Conservation (phyloP, 1,139 yeast genomes). For the Pichia cactophila region DNA sequence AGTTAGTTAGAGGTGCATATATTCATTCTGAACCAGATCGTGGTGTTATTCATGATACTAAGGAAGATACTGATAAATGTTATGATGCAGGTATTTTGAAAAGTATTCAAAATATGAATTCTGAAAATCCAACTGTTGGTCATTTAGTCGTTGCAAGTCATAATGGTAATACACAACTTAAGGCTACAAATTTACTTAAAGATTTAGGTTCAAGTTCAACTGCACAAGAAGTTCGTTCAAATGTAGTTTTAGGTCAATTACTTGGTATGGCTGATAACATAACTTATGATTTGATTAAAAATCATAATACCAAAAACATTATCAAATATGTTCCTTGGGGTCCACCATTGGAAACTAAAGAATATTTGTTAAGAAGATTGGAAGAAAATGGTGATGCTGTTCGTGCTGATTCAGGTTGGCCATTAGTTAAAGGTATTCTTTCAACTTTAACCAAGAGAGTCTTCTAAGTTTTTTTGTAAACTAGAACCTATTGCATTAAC, state of each 20-base stretch:
- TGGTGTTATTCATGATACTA: slow-evolving; percentile 63
- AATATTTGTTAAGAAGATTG: slow-evolving; percentile 79
- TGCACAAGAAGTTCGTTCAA: slow-evolving; percentile 35
- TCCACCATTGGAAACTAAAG: slow-evolving; percentile 90
- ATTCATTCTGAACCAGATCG: slow-evolving; percentile 82
- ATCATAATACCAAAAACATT: slow-evolving; percentile 62
- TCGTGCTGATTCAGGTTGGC: slow-evolving; percentile 79
- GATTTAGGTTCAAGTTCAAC: slow-evolving; percentile 6
- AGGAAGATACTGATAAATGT: slow-evolving; percentile 67
- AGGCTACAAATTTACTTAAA: slow-evolving; percentile 53
- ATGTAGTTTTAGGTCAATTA: slow-evolving; percentile 82
- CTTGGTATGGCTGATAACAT: slow-evolving; percentile 94
- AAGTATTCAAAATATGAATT: slow-evolving; percentile 55
- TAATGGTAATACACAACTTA: slow-evolving; percentile 68
- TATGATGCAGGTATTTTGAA: slow-evolving; percentile 65
- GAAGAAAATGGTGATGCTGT: slow-evolving; percentile 98
- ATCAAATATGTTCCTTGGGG: slow-evolving; percentile 98
- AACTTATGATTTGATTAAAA: slow-evolving; percentile 63
- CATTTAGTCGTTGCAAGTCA: slow-evolving; percentile 92
- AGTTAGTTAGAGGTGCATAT: slow-evolving; percentile 96
- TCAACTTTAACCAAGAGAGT: slow-evolving; percentile 38
- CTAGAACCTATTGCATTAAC: not conserved
- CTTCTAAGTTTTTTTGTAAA: slow-evolving; percentile 17
- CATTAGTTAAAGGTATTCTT: slow-evolving; percentile 52
- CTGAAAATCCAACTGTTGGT: slow-evolving; percentile 53